A percentile compares a stretch with the other conserved stretches of the same genome.
These are phyloP conservation scores for Cladosporium sp. DNA, from an alignment of 2,329 filamentous ascomycete genomes.

Conservation along the genomic window DNA sequence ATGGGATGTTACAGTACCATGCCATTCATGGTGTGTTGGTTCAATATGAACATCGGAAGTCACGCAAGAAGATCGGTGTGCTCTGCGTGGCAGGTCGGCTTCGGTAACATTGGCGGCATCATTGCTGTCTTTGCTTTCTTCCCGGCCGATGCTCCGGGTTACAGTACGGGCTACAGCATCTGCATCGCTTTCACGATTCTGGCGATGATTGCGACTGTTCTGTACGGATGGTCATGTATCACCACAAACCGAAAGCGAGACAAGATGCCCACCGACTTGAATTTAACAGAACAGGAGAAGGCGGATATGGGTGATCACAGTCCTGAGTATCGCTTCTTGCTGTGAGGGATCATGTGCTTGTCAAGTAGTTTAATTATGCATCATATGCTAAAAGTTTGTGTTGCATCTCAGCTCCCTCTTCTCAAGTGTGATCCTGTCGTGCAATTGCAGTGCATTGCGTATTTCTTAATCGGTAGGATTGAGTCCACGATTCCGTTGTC, in stretches of 20 bases:
- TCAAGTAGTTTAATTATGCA: no score
- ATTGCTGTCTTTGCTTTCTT: constrained; percentile 50
- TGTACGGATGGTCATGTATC: constrained; percentile 58
- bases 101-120: constrained; percentile 49
- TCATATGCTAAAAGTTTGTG: no score
- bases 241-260: constrained; percentile 59
- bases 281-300: constrained; percentile 60
- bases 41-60: constrained; percentile 52
- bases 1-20: constrained; percentile 72
- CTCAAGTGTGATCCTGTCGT: no score
- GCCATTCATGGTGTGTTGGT: constrained; percentile 63
- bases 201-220: constrained; percentile 56
- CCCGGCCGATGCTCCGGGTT: constrained; percentile 61
- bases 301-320: constrained; percentile 56
- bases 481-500: no score
- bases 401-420: no score
- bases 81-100: constrained; percentile 43
- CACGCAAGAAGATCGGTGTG: constrained; percentile 49
- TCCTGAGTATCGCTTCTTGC: constrained; percentile 57
- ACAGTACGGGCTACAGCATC: constrained; percentile 70
- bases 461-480: no score
- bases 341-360: no score
- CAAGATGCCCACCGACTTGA: constrained; percentile 41
- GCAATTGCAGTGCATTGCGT: no score
- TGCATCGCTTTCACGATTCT: constrained; percentile 69